Base-by-base conservation (phyloP, 495 filamentous ascomycete genomes). In the Penicillium tannophilum region DNA sequence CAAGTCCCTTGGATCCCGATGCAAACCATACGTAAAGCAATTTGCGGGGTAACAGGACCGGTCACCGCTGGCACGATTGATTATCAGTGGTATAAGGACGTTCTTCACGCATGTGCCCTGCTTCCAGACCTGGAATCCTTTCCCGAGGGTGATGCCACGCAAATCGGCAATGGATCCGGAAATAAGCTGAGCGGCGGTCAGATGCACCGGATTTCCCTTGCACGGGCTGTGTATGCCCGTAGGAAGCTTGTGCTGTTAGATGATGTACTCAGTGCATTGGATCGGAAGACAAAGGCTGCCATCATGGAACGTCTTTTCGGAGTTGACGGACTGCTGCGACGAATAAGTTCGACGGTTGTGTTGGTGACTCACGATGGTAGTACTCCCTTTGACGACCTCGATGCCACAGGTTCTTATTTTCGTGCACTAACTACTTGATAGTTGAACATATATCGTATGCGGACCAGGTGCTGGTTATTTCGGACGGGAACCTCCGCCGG, bases 221-320 rank as follows among this genome's bases (percentile, higher is more conserved):
- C 47, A 23, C 47, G 47, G 16, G 47, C 47, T 4, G 10, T 50
- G 9, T 50, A 50, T n/a, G 6, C n/a, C 7, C 47, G 26, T 9
- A 50, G 8, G 2, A 31, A 33, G 10, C 11, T 50, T 31, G 16
- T 50, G 10, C 26, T 50, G 9, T n/a, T 50, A 31, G 47, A 50
- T 17, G 47, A 50, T 17, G 19, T 50, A 50, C 31, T 50, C 26
- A 50, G 47, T n/a, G 47, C 26, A 16, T 16, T 50, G 30, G 47
- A 50, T 17, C 9, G 14, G 47, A 31, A 50, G 4, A 50, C 26
- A 24, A 31, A 50, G 26, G 23, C 4, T 28, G 14, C 11, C 2
- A 31, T 50, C 23, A 31, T 50, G 2, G 9, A 8, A 1, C 24
- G 26, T 31, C 26, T 50, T 33, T 50, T 50, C 5, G 47, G 47